Evolutionary conservation across 306 rosid genomes (phyloP), one percentile per base, ranked within the genome.

Genomic region (Bauhinia variegata): DNA sequence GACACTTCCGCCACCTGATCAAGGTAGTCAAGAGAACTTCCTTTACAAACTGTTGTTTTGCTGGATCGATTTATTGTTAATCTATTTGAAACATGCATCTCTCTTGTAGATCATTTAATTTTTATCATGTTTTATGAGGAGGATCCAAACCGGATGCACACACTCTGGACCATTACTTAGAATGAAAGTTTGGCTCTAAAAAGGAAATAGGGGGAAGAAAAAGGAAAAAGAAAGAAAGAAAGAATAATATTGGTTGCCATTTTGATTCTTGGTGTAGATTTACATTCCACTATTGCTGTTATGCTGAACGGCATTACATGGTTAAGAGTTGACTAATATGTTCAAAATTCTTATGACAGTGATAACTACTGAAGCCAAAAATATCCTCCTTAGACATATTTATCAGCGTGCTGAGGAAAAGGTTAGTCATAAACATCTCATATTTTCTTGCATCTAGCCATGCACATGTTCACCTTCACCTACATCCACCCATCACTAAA

Each of bases 1-100:
- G 75, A 81, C 93, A 12, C 79, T 83, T 84, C 96, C 96, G 5
- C 93, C 96, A 31, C 87, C 96, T 36, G 93, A 92, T 86, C 98
- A 92, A 85, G 96, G 96, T 89, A 84, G 52, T 41, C 30, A 39
- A 53, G 31, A 50, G 7, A 41, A 62, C 7, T 55, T 67, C 65
- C 67, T 66, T 54, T 55, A 50, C 50, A 23, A 11, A 19, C 8
- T 48, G 59, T 54, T 60, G 15, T 7, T 7, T 47, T 50, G 18
- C 67, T 56, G 34, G 49, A 14, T 54, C 58, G 62, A 44, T 56
- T 67, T 68, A 37, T 47, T 54, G 71, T 60, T 67, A 37, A 57
- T 72, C 70, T 62, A 33, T 64, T 75, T 71, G 54, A 69, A 63
- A 46, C 43, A 13, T 60, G 60, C 23, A 8, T 48, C 47, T 36